These are phyloP conservation scores for Podaxis sp. DNA, from an alignment of 768 basidiomycete genomes.

Conservation along the genomic window DNA sequence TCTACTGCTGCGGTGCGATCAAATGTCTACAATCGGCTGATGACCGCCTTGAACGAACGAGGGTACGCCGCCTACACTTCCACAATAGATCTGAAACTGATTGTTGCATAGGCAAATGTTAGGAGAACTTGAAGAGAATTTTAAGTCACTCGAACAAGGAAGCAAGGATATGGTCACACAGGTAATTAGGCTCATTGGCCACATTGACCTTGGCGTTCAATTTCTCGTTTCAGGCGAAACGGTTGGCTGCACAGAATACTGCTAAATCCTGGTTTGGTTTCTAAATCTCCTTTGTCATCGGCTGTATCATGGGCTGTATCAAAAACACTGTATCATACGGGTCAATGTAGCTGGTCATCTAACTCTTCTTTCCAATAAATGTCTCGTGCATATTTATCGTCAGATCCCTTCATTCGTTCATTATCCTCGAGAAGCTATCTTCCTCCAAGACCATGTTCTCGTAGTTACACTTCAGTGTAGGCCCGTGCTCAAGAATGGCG, in stretches of 20 bases:
- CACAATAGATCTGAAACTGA: background rate
- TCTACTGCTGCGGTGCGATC: conserved; percentile 31
- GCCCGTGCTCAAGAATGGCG: conserved; percentile 16
- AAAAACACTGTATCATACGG: background rate
- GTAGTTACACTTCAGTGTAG: conserved; percentile 42
- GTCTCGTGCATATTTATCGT: conserved; percentile 28
- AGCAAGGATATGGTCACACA: conserved; percentile 63
- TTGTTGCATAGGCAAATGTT: conserved; percentile 47
- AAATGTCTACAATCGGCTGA: conserved; percentile 40
- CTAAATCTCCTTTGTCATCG: conserved; percentile 18
- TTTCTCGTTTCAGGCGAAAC: conserved; percentile 45
- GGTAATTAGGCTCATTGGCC: conserved; percentile 25
- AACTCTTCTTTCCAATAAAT: conserved; percentile 21
- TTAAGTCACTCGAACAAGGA: conserved; percentile 61
- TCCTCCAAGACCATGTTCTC: conserved; percentile 29
- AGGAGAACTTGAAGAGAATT: conserved; percentile 54
- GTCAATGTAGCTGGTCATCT: background rate
- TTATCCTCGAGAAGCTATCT: conserved; percentile 39
- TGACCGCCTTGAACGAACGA: conserved; percentile 57
- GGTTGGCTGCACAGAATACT: conserved; percentile 56
- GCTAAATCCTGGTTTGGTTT: conserved; percentile 66
- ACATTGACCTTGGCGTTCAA: background rate
- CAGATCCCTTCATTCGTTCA: conserved; percentile 39
- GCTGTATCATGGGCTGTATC: background rate
- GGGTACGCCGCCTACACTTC: conserved; percentile 37